These are phyloP conservation scores for Chaetomidium leptoderma DNA, from an alignment of 495 filamentous ascomycete species.

Conservation along the genomic window DNA sequence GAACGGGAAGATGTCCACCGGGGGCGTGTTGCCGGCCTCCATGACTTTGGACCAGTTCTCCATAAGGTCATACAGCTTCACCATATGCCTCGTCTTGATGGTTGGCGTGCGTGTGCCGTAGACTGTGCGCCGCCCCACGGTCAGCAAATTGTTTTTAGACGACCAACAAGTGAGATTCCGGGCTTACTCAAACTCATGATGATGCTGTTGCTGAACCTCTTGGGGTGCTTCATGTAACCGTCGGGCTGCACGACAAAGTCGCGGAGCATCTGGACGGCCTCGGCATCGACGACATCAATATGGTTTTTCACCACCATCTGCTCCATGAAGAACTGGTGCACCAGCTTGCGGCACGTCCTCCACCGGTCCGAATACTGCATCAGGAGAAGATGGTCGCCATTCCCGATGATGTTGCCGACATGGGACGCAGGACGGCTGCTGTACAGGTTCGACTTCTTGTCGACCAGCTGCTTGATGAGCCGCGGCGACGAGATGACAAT, in stretches of 20 bases:
- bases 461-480: slow-evolving; percentile 3
- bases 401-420: slow-evolving; percentile 3
- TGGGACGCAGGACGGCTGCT: not conserved
- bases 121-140: not conserved
- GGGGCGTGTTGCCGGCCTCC: slow-evolving; percentile 3
- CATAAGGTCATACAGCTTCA: slow-evolving; percentile 1
- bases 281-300: not conserved
- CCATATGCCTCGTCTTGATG: slow-evolving; percentile 5
- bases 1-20: slow-evolving; percentile 1
- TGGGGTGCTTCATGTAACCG: slow-evolving; percentile 3
- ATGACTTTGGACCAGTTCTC: slow-evolving; percentile 6
- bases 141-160: not conserved
- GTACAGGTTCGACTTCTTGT: slow-evolving; percentile 8
- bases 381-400: not conserved
- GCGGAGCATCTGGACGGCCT: not conserved
- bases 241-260: slow-evolving; percentile 2
- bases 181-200: slow-evolving; percentile 3
- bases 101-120: slow-evolving; percentile 3
- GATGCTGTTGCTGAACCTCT: slow-evolving; percentile 6
- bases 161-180: not conserved
- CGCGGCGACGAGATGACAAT: slow-evolving; percentile 6
- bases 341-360: slow-evolving; percentile 1
- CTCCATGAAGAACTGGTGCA: not conserved
- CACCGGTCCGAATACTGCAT: slow-evolving; percentile 5
- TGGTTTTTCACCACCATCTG: not conserved